Evolutionary conservation across 192 early-diverging fungal species (phyloP), one percentile per base, ranked within the genome.

Genomic region (Coemansia sp.): DNA sequence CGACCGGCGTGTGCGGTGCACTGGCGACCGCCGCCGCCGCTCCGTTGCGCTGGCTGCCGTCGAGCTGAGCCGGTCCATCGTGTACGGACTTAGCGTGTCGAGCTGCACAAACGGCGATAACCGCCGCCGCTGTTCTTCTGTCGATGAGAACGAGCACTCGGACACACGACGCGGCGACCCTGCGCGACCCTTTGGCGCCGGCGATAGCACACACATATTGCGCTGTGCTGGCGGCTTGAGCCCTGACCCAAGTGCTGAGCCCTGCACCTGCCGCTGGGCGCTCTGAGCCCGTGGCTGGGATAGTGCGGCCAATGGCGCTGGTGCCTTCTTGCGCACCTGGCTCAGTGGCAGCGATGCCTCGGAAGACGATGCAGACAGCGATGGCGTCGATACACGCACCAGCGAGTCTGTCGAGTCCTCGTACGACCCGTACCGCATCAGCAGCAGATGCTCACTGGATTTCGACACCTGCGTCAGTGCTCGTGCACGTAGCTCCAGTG

Each of bases 361-460:
- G 2, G 78, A 80, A 21, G 78, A 80, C 51, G 78, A 75, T 17
- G 72, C 68, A 10, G 78, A 80, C 21, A 80, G 68, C 58, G 78
- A 70, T 39, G 78, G 78, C 49, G 78, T 74, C 22, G 69, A 51
- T 14, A 80, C 51, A 41, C 67, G 72, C 23, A 80, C 72, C 23
- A 80, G 78, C 64, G 78, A 80, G 47, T 80, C 78, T 27, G 69
- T 70, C 22, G 76, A 80, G 15, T 70, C 77, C 2, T 62, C 68
- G 19, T 74, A 80, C 14, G 52, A 58, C n/a, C 22, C 65, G 11
- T 66, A 51, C 5, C 51, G 56, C 43, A 67, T 23, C 25, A 70
- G 63, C 19, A 70, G 68, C 48, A 76, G 47, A 4, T 69, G 56
- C 65, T 76, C 74, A 25, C 56, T 70, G 29, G 68, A 66, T 52